Conservation (phyloP, 2,329 filamentous ascomycete genomes). For the Aspergillus sp. region DNA sequence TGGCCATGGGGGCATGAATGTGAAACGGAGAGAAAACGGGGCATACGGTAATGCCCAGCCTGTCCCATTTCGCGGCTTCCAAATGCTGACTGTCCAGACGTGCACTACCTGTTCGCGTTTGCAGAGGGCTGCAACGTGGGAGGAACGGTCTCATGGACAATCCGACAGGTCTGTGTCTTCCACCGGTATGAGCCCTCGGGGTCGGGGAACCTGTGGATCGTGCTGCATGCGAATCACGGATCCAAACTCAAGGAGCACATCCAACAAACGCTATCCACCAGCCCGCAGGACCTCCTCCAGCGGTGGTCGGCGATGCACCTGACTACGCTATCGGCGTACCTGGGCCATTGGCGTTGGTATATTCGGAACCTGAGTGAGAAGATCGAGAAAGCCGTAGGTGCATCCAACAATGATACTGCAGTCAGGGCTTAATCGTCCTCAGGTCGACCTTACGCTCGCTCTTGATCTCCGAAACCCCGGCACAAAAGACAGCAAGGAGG, state of each 20-base stretch:
- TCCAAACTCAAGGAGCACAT: constrained; percentile 9
- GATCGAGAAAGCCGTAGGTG: constrained; percentile 13
- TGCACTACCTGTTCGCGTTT: constrained; percentile 17
- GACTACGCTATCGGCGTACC: constrained; percentile 10
- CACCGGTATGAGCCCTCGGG: constrained; percentile 12
- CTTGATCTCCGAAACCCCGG: constrained; percentile 4
- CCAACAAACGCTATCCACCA: background rate
- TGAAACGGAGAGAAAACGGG: constrained; percentile 11
- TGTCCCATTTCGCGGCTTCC: background rate
- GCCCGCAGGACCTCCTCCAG: background rate
- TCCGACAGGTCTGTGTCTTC: constrained; percentile 18
- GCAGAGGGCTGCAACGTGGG: constrained; percentile 4
- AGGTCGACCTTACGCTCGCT: constrained; percentile 16
- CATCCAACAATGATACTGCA: background rate
- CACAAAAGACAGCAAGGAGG: background rate
- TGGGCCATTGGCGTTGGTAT: constrained; percentile 14
- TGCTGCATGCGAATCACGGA: constrained; percentile 11
- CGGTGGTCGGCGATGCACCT: constrained; percentile 14
- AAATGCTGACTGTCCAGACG: constrained; percentile 9
- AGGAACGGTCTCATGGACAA: constrained; percentile 11
- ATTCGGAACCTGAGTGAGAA: constrained; percentile 11
- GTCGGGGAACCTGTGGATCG: constrained; percentile 16
- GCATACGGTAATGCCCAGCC: constrained; percentile 7
- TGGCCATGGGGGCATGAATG: constrained; percentile 16
- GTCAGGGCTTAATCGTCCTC: background rate